Conservation (phyloP, 2,329 filamentous ascomycete genomes). For the Macroventuria anomochaeta region DNA sequence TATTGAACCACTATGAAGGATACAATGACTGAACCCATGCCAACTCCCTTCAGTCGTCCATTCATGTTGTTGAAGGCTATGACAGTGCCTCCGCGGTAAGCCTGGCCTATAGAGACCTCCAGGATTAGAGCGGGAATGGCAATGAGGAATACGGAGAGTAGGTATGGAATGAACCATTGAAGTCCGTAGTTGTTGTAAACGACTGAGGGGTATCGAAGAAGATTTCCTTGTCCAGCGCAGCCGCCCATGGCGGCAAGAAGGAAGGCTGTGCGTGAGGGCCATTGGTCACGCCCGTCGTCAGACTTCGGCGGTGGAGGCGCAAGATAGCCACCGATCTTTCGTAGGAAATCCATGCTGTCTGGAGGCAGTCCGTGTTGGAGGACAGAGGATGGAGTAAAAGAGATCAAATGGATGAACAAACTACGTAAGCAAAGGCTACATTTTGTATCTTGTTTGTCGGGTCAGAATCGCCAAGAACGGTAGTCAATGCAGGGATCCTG, state of each 20-base stretch:
- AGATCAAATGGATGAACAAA: background rate
- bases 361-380: background rate
- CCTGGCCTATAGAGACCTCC: slow-evolving; percentile 61
- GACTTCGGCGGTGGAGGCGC: slow-evolving; percentile 45
- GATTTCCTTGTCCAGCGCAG: slow-evolving; percentile 64
- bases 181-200: slow-evolving; percentile 67
- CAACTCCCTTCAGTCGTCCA: slow-evolving; percentile 60
- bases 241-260: slow-evolving; percentile 66
- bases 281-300: slow-evolving; percentile 59
- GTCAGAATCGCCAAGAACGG: slow-evolving; percentile 22
- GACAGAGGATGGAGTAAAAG: background rate
- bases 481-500: slow-evolving; percentile 17
- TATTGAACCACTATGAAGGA: slow-evolving; percentile 62
- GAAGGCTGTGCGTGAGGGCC: slow-evolving; percentile 63
- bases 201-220: slow-evolving; percentile 64
- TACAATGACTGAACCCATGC: slow-evolving; percentile 60
- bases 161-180: slow-evolving; percentile 67
- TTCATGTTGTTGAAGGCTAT: slow-evolving; percentile 62
- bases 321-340: slow-evolving; percentile 39
- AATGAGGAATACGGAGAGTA: slow-evolving; percentile 62
- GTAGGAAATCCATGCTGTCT: slow-evolving; percentile 25
- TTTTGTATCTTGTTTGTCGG: slow-evolving; percentile 28
- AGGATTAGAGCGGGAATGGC: slow-evolving; percentile 64
- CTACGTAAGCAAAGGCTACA: slow-evolving; percentile 10
- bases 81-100: slow-evolving; percentile 62